A percentile compares a stretch with the other conserved stretches of the same genome.
Evolutionary conservation across 2,329 filamentous ascomycete species (phyloP).

Genomic region (Alternaria hordeiaustralica): DNA sequence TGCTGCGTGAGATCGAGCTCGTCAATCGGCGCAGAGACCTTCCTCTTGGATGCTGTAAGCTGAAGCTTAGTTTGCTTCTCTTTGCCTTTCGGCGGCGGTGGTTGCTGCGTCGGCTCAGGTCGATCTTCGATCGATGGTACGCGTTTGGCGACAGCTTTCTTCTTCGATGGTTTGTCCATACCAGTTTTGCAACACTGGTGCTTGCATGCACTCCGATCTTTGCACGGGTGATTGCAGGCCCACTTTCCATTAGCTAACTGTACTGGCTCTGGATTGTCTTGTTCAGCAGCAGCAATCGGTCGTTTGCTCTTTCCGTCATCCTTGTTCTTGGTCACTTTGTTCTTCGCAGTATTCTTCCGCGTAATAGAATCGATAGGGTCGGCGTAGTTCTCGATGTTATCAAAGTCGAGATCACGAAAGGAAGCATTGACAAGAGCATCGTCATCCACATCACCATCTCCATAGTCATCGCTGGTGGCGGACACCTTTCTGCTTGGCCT

Average conservation of each 20-base stretch:
- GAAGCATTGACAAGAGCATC: slow-evolving; percentile 58
- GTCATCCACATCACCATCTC: slow-evolving; percentile 61
- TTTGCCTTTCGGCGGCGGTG: slow-evolving; percentile 8
- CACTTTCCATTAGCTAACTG: slow-evolving; percentile 74
- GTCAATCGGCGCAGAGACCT: slow-evolving; percentile 30
- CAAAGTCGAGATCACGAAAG: slow-evolving; percentile 51
- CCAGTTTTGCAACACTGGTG: slow-evolving; percentile 77
- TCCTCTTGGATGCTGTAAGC: slow-evolving; percentile 35
- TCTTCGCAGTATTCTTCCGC: slow-evolving; percentile 29
- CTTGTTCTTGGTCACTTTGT: slow-evolving; percentile 15
- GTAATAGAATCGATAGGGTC: slow-evolving; percentile 29
- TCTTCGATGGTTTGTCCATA: slow-evolving; percentile 66
- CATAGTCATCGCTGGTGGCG: slow-evolving; percentile 56
- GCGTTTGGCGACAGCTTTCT: slow-evolving; percentile 42
- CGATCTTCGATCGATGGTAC: slow-evolving; percentile 12
- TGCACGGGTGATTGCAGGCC: slow-evolving; percentile 75
- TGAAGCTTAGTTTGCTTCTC: slow-evolving; percentile 39
- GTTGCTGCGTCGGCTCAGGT: background rate
- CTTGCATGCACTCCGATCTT: slow-evolving; percentile 67
- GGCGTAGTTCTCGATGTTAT: slow-evolving; percentile 61
- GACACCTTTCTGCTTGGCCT: slow-evolving; percentile 13
- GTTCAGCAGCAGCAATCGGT: slow-evolving; percentile 6
- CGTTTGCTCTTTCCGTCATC: background rate
- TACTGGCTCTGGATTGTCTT: slow-evolving; percentile 49
- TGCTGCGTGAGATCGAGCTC: slow-evolving; percentile 42